These are phyloP conservation scores for Colletotrichum liaoningense DNA, from an alignment of 2,329 filamentous ascomycete species.

Conservation along the genomic window DNA sequence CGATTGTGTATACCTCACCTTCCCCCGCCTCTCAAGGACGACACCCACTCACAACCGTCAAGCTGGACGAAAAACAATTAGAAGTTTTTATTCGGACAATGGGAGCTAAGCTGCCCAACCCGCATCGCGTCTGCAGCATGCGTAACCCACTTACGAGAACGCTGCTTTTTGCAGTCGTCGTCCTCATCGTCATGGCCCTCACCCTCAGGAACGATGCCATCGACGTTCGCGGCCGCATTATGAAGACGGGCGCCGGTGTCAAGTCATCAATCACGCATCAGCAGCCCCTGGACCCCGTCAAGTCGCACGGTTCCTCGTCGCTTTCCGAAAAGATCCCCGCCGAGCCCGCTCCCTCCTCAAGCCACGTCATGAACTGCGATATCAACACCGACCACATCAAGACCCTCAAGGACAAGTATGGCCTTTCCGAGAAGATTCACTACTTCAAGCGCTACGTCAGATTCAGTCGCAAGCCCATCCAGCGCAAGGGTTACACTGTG, in stretches of 20 bases:
- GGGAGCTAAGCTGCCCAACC: slow-evolving; percentile 52
- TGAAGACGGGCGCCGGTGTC: slow-evolving; percentile 51
- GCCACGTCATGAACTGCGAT: slow-evolving; percentile 59
- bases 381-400: slow-evolving; percentile 59
- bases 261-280: slow-evolving; percentile 45
- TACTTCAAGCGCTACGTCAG: slow-evolving; percentile 68
- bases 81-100: slow-evolving; percentile 39
- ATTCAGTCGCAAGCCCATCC: slow-evolving; percentile 60
- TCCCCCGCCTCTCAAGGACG: neutral
- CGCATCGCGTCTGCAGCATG: slow-evolving; percentile 60
- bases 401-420: slow-evolving; percentile 58
- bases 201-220: slow-evolving; percentile 55
- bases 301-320: slow-evolving; percentile 28
- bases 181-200: slow-evolving; percentile 55
- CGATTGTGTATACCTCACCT: neutral
- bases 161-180: slow-evolving; percentile 54
- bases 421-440: slow-evolving; percentile 62
- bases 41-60: slow-evolving; percentile 4
- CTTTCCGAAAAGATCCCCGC: slow-evolving; percentile 45
- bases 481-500: slow-evolving; percentile 63
- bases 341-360: slow-evolving; percentile 36
- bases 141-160: slow-evolving; percentile 60
- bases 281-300: slow-evolving; percentile 39
- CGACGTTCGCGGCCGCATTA: slow-evolving; percentile 52
- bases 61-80: slow-evolving; percentile 34